Base-by-base conservation (phyloP, 2,329 filamentous ascomycete genomes). In the Teratosphaeria destructans region DNA sequence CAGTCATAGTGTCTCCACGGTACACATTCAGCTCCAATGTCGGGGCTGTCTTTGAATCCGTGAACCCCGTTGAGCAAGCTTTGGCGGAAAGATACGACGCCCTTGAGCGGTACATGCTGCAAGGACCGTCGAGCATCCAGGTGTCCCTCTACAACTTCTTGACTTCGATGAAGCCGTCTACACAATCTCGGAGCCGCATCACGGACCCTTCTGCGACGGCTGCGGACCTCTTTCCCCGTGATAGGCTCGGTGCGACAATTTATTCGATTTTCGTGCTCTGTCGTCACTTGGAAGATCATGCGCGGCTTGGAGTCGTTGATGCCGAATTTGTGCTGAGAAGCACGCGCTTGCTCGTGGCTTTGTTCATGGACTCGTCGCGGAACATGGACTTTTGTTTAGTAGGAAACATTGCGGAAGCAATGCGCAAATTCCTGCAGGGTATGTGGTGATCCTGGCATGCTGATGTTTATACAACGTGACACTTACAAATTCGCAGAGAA, bases 41-140 rank as follows among this genome's bases (percentile, higher is more conserved):
- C 32, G 61, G 59, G 32, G 64, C 63, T 34, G 62, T 68, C 52
- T 66, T 71, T 56, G 65, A 63, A 37, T 55, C 60, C 32, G 49
- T 63, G 58, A 77, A 62, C 69, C 78, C 81, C 1, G 79, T 97
- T 2, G 90, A 97, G 70, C 80, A 83, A 12, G 89, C 93, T 66
- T 85, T 97, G 26, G 77, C 94, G 65, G 81, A 85, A 60, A 89
- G 95, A 72, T 95, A 96, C 68, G 82, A 89, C 58, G 85, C 93
- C 62, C 76, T 99, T 27, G 96, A 94, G 80, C 82, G 84, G 52
- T 88, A 32, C 19, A 14, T 93, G 67, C 79, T 97, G 58, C 84
- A 85, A 63, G 66, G 63, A 5, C 58, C 65, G 82, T 92, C 75
- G 82, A 89, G 53, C 85, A 92, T 68, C 32, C 68, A 67, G 35